Evolutionary conservation across 2,329 filamentous ascomycete genomes (phyloP).

Genomic region (Talaromyces piceae): DNA sequence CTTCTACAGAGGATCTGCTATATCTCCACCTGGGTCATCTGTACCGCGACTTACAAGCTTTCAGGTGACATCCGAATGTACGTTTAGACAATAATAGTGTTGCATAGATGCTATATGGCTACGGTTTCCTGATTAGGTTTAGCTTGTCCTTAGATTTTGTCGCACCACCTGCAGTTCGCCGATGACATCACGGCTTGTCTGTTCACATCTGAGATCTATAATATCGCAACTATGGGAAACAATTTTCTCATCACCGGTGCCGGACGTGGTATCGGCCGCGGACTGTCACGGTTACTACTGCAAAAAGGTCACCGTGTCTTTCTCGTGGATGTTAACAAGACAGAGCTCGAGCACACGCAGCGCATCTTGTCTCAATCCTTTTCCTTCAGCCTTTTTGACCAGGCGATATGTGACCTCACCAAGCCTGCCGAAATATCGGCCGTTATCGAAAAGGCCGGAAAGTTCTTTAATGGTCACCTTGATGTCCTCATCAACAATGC

Average conservation of each 20-base stretch:
- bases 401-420: slow-evolving; percentile 5
- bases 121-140: neutral
- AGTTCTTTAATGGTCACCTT: slow-evolving; percentile 4
- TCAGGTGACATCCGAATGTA: too few relatives aligned
- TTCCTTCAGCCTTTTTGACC: neutral
- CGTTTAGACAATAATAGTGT: too few relatives aligned
- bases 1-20: too few relatives aligned
- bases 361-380: neutral
- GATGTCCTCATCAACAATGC: slow-evolving; percentile 11
- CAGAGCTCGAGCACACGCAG: slow-evolving; percentile 6
- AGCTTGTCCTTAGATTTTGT: neutral
- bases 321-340: slow-evolving; percentile 7
- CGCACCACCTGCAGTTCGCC: neutral
- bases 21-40: too few relatives aligned
- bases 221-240: slow-evolving; percentile 4
- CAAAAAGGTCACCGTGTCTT: slow-evolving; percentile 8
- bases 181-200: neutral
- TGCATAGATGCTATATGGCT: neutral
- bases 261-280: slow-evolving; percentile 8
- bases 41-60: too few relatives aligned
- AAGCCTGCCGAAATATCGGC: neutral
- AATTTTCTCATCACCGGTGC: slow-evolving; percentile 11
- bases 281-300: slow-evolving; percentile 6
- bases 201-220: too few relatives aligned
- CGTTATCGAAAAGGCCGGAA: neutral